Conservation (phyloP, 495 filamentous ascomycete species). For the Hypoxylon fuscum region DNA sequence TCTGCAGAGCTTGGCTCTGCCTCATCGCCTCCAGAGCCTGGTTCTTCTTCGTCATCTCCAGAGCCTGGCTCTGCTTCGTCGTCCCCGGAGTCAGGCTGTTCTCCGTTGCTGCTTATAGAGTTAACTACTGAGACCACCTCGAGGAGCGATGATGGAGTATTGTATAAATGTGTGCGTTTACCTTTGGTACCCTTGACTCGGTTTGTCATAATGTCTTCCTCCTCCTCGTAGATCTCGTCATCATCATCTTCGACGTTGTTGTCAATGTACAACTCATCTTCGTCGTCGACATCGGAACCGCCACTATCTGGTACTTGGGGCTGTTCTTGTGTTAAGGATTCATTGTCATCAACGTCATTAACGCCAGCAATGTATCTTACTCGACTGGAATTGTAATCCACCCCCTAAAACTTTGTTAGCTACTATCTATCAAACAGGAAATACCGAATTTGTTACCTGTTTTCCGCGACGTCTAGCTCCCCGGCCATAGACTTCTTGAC, state of each 20-base stretch:
- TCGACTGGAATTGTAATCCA: constrained; percentile 44
- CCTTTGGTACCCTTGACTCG: constrained; percentile 31
- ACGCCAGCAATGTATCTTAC: constrained; percentile 46
- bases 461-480: constrained; percentile 70
- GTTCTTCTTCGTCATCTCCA: too few relatives aligned
- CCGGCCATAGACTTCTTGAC: constrained; percentile 77
- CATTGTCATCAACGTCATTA: constrained; percentile 41
- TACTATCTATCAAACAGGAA: background rate
- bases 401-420: constrained; percentile 41
- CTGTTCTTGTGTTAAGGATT: constrained; percentile 36
- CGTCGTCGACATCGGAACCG: constrained; percentile 37
- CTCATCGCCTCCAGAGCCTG: too few relatives aligned
- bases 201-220: background rate
- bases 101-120: constrained; percentile 3
- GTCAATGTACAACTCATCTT: constrained; percentile 40
- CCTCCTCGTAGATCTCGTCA: constrained; percentile 22
- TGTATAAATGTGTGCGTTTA: constrained; percentile 18
- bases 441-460: constrained; percentile 50
- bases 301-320: constrained; percentile 28
- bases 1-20: background rate
- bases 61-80: background rate
- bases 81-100: background rate
- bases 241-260: constrained; percentile 22
- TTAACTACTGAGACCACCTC: constrained; percentile 23
- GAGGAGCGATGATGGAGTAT: constrained; percentile 1